These are phyloP conservation scores for Acer campestre DNA, from an alignment of 345 rosid species.

Conservation along the genomic window DNA sequence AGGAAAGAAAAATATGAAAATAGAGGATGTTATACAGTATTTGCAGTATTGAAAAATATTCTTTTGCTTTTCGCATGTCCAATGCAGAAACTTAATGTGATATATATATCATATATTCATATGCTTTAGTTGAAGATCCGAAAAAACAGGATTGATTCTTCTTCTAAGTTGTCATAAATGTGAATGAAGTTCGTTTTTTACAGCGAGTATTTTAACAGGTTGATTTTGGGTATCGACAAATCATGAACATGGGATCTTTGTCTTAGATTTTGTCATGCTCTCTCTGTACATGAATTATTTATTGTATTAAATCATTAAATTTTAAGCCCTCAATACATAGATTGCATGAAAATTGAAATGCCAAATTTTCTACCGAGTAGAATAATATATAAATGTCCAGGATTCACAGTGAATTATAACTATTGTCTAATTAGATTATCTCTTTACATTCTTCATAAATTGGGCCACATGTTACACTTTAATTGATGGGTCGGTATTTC, in stretches of 20 bases:
- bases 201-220: neutral
- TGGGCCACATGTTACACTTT: too few species aligned
- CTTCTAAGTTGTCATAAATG: neutral
- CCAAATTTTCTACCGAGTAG: neutral
- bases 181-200: neutral
- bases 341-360: neutral
- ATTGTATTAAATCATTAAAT: neutral
- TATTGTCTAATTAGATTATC: too few species aligned
- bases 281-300: neutral
- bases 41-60: neutral
- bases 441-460: too few species aligned
- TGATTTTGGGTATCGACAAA: neutral
- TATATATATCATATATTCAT: neutral
- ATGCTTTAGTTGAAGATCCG: neutral
- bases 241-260: neutral
- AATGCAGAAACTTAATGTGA: neutral
- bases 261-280: neutral
- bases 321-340: too few species aligned
- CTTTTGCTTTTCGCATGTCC: neutral
- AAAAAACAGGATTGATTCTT: neutral
- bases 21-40: constrained; percentile 13
- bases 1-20: neutral
- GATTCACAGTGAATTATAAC: neutral
- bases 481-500: too few species aligned
- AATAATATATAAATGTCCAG: neutral